phyloP scores from a whole-genome alignment of 441 rosid species.

The Dalechampia spathulata region DNA sequence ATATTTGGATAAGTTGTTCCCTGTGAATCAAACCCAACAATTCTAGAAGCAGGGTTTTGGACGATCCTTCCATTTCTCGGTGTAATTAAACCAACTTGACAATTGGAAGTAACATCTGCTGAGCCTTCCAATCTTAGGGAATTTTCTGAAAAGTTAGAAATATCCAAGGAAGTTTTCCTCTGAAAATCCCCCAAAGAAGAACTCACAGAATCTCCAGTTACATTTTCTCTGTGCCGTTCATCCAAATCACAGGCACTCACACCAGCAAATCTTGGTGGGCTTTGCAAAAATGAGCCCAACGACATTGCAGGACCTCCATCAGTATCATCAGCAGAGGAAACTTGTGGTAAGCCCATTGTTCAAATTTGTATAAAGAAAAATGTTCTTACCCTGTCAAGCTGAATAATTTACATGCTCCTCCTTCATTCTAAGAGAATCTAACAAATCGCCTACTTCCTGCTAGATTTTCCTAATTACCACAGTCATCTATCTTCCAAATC shows the following conservation, averaged over 20 bases:
- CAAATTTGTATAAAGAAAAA: constrained; percentile 14
- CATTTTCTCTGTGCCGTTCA: constrained; percentile 34
- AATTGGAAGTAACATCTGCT: constrained; percentile 30
- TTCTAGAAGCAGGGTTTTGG: constrained; percentile 58
- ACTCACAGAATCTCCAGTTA: constrained; percentile 22
- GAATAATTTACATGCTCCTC: constrained; percentile 15
- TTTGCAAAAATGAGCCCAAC: constrained; percentile 36
- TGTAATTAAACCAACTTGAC: constrained; percentile 26
- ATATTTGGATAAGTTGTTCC: constrained; percentile 27
- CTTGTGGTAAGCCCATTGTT: constrained; percentile 81
- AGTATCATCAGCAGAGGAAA: constrained; percentile 41
- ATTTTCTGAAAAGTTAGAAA: constrained; percentile 36
- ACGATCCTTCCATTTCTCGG: constrained; percentile 26
- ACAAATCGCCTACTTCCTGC: constrained; percentile 14
- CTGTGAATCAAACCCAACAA: constrained; percentile 70
- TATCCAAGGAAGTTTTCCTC: constrained; percentile 42
- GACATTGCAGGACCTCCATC: constrained; percentile 40
- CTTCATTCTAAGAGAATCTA: constrained; percentile 1
- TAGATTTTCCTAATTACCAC: constrained; percentile 2
- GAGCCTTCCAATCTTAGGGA: constrained; percentile 25
- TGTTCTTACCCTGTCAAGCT: constrained; percentile 9
- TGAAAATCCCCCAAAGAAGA: constrained; percentile 50
- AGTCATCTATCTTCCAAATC: constrained; percentile 16
- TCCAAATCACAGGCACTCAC: constrained; percentile 49
- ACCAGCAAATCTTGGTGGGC: constrained; percentile 38